Base-by-base conservation (phyloP, 2,329 filamentous ascomycete genomes). In the Aureobasidium sp. region DNA sequence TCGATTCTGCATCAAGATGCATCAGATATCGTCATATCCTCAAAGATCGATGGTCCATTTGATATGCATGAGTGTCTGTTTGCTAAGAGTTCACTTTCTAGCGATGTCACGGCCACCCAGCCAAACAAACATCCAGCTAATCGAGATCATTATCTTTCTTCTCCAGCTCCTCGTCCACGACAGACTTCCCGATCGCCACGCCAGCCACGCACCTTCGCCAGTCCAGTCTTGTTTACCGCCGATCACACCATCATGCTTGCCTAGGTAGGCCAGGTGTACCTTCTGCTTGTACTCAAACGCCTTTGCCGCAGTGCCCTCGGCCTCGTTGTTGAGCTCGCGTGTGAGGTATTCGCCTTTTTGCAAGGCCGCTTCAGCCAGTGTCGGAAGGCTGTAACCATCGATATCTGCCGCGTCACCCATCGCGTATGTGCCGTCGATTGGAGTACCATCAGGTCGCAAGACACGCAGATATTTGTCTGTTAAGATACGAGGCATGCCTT, bases 201-300 rank as follows among this genome's bases (percentile, higher is more conserved):
- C 76, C 41, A 78, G 39, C 77, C 77, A 79, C 3, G 77, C 77
- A 26, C 69, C 67, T 9, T 71, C 64, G 0, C 76, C 77, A 8
- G 75, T 78, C 74, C 74, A 78, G 20, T 75, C 70, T 6, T 71
- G 65, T 27, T 70, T 68, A 3, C 76, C 76, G 2, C 70, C 73
- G 5, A 77, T 72, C 44, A 79, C 71, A 0, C 77, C 77, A 63
- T 79, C 77, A 15, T 71, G 70, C n/a, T 69, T 65, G 2, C 77
- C 77, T 27, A 78, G 68, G 63, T 78, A 79, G 1, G 75, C 73
- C 41, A 78, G 65, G 15, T 74, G 67, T 0, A 71, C 69, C 51
- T 71, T 74, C 47, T 76, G 71, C 59, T 74, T 68, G 63, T 77
- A 78, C 59, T 71, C 67, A 64, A 78, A 78, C 5, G 71, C 67